Evolutionary conservation across 805 yeast species (phyloP).

Genomic region (Hermanozyma aechmeae): DNA sequence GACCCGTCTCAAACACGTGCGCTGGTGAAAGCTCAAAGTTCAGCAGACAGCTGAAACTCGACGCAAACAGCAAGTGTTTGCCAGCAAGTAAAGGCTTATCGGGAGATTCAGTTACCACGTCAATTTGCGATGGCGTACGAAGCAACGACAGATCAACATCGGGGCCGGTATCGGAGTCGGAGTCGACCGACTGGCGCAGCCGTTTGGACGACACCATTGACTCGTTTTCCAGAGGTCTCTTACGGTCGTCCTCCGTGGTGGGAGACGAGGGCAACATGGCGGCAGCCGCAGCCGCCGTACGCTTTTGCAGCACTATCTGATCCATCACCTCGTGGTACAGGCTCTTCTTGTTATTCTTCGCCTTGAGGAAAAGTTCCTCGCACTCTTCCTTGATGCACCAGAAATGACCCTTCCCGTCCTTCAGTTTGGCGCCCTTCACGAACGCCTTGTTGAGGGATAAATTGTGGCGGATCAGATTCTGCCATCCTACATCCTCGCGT

Average conservation of each 20-base stretch:
- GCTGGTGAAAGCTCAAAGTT: slow-evolving; percentile 57
- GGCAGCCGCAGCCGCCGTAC: slow-evolving; percentile 1
- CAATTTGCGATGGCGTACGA: slow-evolving; percentile 6
- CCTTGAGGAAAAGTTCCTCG: slow-evolving; percentile 71
- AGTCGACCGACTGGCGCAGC: too few relatives aligned
- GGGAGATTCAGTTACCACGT: slow-evolving; percentile 25
- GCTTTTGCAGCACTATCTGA: slow-evolving; percentile 18
- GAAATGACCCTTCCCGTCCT: slow-evolving; percentile 85
- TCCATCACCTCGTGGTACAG: slow-evolving; percentile 36
- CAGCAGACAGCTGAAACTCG: slow-evolving; percentile 58
- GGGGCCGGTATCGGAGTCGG: slow-evolving; percentile 2
- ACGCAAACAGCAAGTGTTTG: slow-evolving; percentile 42
- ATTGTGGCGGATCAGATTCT: slow-evolving; percentile 92
- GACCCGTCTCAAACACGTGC: slow-evolving; percentile 51
- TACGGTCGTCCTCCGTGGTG: slow-evolving; percentile 6
- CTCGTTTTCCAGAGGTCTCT: neutral
- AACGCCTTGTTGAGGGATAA: slow-evolving; percentile 89
- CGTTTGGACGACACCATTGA: neutral
- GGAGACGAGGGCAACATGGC: slow-evolving; percentile 10
- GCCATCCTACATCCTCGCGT: slow-evolving; percentile 91
- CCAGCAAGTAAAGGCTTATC: slow-evolving; percentile 31
- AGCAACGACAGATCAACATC: slow-evolving; percentile 4
- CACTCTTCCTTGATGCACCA: slow-evolving; percentile 86
- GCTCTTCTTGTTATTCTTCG: slow-evolving; percentile 39
- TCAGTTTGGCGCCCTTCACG: slow-evolving; percentile 81